Evolutionary conservation across 169 alveolate species (phyloP), one percentile per base, ranked within the genome.

Genomic region (Blepharisma undulans): DNA sequence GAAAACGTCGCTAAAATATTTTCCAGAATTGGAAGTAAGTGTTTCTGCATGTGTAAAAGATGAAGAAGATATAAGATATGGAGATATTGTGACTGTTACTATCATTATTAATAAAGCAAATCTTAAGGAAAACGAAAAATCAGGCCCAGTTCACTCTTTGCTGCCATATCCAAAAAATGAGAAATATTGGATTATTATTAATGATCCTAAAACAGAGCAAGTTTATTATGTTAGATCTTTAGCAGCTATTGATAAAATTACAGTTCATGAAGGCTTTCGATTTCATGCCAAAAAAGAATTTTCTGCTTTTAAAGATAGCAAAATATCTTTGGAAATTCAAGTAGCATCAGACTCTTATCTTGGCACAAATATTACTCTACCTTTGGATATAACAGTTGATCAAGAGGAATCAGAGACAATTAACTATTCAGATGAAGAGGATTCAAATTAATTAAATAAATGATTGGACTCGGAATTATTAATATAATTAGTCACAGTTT

Each of bases 301-400:
- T 0, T 22, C 66, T 8, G 66, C 12, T n/a, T 19, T 30, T 25
- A 25, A 25, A 8, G 27, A 22, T 10, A 66, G 90, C 5, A 48
- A 60, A 16, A 60, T 22, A 12, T 21, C 29, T 12, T 86, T 82
- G 90, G 90, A 86, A 66, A 30, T 86, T 34, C 48, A 29, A 1
- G 90, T 86, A 6, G 66, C 60, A 34, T 66, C 84, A 7, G 90
- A 86, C 61, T 86, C 84, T 10, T 86, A 86, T 29, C n/a, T 22
- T 6, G 90, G 90, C n/a, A n/a, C n/a, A n/a, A n/a, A n/a, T n/a
- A n/a, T n/a, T n/a, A n/a, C n/a, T n/a, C n/a, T n/a, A n/a, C n/a
- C n/a, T n/a, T n/a, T n/a, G n/a, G n/a, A n/a, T n/a, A n/a, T n/a
- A n/a, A n/a, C n/a, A n/a, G n/a, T n/a, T n/a, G n/a, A n/a, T n/a